Conservation (phyloP, 768 basidiomycete genomes). For the Cyclocybe aegerita region DNA sequence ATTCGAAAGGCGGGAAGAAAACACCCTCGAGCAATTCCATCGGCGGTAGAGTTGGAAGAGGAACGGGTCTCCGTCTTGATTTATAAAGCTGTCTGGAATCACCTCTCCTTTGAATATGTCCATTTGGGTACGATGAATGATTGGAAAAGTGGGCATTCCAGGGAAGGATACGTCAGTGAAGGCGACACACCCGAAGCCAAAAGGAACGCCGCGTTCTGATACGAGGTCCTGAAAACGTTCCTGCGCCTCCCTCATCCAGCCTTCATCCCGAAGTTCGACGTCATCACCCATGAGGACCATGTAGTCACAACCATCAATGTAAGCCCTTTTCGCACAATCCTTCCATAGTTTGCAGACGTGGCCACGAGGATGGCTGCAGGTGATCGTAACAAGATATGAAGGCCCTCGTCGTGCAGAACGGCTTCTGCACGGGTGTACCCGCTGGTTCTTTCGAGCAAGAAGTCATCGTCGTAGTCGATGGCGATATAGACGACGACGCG, state of each 20-base stretch:
- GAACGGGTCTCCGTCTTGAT: constrained; percentile 61
- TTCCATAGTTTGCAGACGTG: constrained; percentile 56
- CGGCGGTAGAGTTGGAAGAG: constrained; percentile 61
- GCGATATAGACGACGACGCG: constrained; percentile 48
- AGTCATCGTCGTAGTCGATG: constrained; percentile 48
- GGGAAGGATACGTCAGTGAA: constrained; percentile 56
- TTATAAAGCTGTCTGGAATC: constrained; percentile 51
- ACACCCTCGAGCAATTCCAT: constrained; percentile 50
- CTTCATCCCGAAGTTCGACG: constrained; percentile 45
- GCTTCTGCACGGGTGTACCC: constrained; percentile 31
- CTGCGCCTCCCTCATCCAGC: constrained; percentile 49
- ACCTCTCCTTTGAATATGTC: constrained; percentile 52
- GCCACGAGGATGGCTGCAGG: constrained; percentile 40
- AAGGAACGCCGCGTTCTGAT: constrained; percentile 25
- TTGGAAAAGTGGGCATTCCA: constrained; percentile 64
- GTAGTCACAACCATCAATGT: constrained; percentile 48
- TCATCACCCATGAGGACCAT: constrained; percentile 57
- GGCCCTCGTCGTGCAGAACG: constrained; percentile 34
- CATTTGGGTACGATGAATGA: constrained; percentile 54
- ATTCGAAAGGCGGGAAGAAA: constrained; percentile 41
- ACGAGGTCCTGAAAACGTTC: constrained; percentile 36
- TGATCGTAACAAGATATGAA: constrained; percentile 35
- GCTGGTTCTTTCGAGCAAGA: constrained; percentile 26
- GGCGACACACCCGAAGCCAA: constrained; percentile 56
- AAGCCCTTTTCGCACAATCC: constrained; percentile 47